A percentile compares a stretch with the other conserved stretches of the same genome.
Evolutionary conservation across 2,329 filamentous ascomycete species (phyloP).

Genomic region (Sclerotinia spermophila): DNA sequence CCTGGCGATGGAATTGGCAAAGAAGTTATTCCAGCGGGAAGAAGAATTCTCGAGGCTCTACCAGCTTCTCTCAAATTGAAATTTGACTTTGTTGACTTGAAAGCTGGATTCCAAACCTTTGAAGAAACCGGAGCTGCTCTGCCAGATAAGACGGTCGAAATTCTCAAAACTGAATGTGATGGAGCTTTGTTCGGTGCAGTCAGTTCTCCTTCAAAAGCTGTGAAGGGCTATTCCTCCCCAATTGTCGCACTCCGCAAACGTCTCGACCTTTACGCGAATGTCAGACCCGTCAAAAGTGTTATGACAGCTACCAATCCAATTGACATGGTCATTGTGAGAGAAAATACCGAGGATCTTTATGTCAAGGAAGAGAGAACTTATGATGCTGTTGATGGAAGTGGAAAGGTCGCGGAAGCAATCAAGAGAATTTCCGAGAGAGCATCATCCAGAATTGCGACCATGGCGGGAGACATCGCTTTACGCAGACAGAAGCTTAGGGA

Average conservation of each 20-base stretch:
- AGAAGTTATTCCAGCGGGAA: conserved; percentile 94
- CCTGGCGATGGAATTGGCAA: conserved; percentile 97
- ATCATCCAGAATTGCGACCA: conserved; percentile 79
- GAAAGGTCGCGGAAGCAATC: conserved; percentile 92
- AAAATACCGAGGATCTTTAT: conserved; percentile 93
- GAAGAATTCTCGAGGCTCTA: conserved; percentile 86
- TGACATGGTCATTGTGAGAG: conserved; percentile 95
- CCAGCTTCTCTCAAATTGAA: conserved; percentile 86
- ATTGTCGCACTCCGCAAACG: conserved; percentile 87
- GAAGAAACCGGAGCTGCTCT: conserved; percentile 83
- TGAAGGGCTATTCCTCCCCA: conserved; percentile 92
- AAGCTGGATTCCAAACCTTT: conserved; percentile 92
- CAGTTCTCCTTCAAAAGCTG: conserved; percentile 82
- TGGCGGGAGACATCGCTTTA: conserved; percentile 92
- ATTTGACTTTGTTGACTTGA: conserved; percentile 90
- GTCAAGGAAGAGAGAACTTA: conserved; percentile 93
- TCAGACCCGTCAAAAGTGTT: conserved; percentile 88
- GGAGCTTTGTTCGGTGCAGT: conserved; percentile 96
- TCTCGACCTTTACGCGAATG: conserved; percentile 94
- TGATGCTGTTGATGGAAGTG: conserved; percentile 61
- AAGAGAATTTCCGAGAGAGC: conserved; percentile 93
- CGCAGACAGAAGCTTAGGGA: conserved; percentile 78
- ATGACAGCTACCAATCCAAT: conserved; percentile 56
- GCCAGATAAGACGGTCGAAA: conserved; percentile 84
- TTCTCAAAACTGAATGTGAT: conserved; percentile 87